These are phyloP conservation scores for Barbatosphaeria neglecta DNA, from an alignment of 495 filamentous ascomycete species.

Conservation along the genomic window DNA sequence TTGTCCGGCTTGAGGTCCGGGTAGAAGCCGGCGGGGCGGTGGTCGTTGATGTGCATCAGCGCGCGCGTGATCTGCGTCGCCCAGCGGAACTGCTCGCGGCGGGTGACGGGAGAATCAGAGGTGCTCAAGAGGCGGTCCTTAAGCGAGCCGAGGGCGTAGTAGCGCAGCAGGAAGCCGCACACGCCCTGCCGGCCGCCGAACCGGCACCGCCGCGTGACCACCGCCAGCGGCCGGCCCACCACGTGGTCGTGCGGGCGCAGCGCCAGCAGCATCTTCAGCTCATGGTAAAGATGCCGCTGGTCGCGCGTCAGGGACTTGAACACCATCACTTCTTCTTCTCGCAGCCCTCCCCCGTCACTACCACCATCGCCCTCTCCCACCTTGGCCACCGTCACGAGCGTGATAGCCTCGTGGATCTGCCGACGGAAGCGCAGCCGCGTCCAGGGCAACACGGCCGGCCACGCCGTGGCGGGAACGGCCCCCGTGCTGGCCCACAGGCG, in stretches of 20 bases:
- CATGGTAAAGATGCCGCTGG: slow-evolving; percentile 23
- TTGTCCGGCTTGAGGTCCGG: slow-evolving; percentile 28
- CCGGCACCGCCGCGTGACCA: slow-evolving; percentile 17
- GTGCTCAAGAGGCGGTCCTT: slow-evolving; percentile 9
- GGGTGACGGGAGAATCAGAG: not conserved
- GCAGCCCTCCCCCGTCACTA: not conserved
- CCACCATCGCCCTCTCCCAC: slow-evolving; percentile 5
- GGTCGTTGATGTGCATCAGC: slow-evolving; percentile 18
- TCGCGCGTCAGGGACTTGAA: slow-evolving; percentile 28
- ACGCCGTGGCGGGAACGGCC: slow-evolving; percentile 4
- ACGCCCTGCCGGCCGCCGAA: slow-evolving; percentile 22
- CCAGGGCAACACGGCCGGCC: slow-evolving; percentile 22
- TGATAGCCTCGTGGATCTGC: slow-evolving; percentile 30
- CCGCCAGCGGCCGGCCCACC: slow-evolving; percentile 11
- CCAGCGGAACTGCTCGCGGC: slow-evolving; percentile 14
- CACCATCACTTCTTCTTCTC: slow-evolving; percentile 6
- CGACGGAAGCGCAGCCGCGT: slow-evolving; percentile 18
- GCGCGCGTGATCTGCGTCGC: slow-evolving; percentile 15
- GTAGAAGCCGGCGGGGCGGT: slow-evolving; percentile 15
- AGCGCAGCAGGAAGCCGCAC: slow-evolving; percentile 21
- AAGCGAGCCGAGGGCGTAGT: slow-evolving; percentile 16
- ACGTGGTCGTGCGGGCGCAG: slow-evolving; percentile 16
- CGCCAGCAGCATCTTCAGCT: slow-evolving; percentile 23
- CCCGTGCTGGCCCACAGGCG: slow-evolving; percentile 19
- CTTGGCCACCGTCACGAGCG: slow-evolving; percentile 18